A percentile compares a stretch with the other conserved stretches of the same genome.
Conservation (phyloP, 1,139 yeast species). For the Candida sojae region DNA sequence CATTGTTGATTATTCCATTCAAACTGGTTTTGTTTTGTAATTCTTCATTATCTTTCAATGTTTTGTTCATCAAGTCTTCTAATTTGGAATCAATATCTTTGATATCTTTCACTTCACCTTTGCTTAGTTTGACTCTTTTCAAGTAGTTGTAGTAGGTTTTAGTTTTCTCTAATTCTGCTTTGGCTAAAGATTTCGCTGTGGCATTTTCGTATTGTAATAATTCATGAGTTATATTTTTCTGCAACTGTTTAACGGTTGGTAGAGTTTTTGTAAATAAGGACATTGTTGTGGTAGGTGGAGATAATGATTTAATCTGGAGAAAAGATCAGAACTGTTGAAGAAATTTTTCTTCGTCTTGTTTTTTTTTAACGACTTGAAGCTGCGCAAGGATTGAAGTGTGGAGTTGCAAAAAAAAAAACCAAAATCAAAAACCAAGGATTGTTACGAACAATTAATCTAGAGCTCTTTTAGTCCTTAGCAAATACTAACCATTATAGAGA, state of each 20-base stretch:
- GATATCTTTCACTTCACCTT: conserved; percentile 34
- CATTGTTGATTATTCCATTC: conserved; percentile 12
- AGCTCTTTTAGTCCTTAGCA: no score
- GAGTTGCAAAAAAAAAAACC: neutral
- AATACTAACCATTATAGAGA: no score
- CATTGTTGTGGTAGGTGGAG: conserved; percentile 5
- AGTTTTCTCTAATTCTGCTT: conserved; percentile 23
- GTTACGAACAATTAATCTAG: no score
- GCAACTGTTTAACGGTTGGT: conserved; percentile 16
- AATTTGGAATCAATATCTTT: conserved; percentile 24
- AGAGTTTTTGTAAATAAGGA: conserved; percentile 11
- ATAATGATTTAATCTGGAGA: neutral
- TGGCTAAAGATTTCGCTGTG: conserved; percentile 43
- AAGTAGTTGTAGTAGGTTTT: conserved; percentile 10
- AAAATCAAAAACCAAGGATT: no score
- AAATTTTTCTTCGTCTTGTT: neutral
- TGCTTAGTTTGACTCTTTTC: conserved; percentile 26
- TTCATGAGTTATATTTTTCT: conserved; percentile 38
- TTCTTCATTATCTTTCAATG: conserved; percentile 1
- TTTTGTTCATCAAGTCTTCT: conserved; percentile 5
- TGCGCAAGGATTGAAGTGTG: neutral
- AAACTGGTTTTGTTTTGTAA: conserved; percentile 9
- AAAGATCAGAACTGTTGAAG: neutral
- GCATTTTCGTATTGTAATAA: conserved; percentile 46
- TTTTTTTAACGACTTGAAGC: no score